Evolutionary conservation across 2,329 filamentous ascomycete species (phyloP), one percentile per base, ranked within the genome.

Genomic region (Colletotrichum zoysiae): DNA sequence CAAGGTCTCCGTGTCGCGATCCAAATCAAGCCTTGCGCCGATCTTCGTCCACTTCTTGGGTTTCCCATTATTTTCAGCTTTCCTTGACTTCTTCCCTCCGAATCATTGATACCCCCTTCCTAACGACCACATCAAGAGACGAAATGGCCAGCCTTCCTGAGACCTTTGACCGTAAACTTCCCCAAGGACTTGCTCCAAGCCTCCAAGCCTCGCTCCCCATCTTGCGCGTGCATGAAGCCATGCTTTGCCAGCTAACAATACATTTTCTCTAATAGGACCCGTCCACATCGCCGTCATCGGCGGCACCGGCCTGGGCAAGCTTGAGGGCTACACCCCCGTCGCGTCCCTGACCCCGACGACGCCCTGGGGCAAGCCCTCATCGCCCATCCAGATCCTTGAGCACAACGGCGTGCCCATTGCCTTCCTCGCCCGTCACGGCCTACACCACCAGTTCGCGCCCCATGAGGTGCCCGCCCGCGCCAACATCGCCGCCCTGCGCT

Each of bases 401-500:
- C 95, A 98, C 87, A 88, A 90, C 75, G 92, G 92, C 76, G 90
- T 91, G 55, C 90, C 93, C 74, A 89, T 99, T 74, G 96, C 96
- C 67, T 99, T 99, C 86, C 90, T 99, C 76, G 94, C 95, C 74
- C 94, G 96, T 56, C 96, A 99, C 83, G 96, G 96, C 75, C 81
- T 90, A 16, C 87, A 96, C 88, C 96, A 99, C 85, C 89, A 98
- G 82, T 88, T 93, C 76, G 94, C 95, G 7, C 96, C 96, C 0
- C 95, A 98, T 80, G 96, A 99, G 84, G 93, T 99, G n/a, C 95
- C 95, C 71, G 90, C 91, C 75, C 94, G 94, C 74, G 96, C 96
- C 83, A 99, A 98, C 86, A 97, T 99, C 78, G 95, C 96, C n/a
- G 96, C 96, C n/a, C 87, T 99, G 74, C 92, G 96, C 75, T 91